Conservation (phyloP, 163 green algal genomes). For the Volvox carteri region DNA sequence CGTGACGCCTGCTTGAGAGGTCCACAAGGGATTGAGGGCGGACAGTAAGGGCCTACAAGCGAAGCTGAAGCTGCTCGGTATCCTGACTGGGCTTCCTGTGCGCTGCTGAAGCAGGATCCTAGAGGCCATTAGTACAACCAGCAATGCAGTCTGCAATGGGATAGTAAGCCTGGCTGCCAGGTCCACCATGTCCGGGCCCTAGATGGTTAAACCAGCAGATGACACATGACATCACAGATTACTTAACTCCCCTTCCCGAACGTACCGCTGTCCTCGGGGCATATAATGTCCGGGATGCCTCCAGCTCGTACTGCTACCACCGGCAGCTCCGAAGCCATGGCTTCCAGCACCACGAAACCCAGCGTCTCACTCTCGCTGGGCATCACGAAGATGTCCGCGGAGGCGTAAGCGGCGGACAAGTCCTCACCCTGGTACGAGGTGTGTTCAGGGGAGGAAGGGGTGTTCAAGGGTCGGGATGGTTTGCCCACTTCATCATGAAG, state of each 20-base stretch:
- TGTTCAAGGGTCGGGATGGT: not conserved
- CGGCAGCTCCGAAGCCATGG: conserved; percentile 94
- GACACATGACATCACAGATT: too few relatives aligned
- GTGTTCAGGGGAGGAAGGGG: not conserved
- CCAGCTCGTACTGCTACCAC: conserved; percentile 95
- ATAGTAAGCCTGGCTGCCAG: too few relatives aligned
- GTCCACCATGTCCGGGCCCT: too few relatives aligned
- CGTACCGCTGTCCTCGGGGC: conserved; percentile 69
- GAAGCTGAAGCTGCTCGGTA: too few relatives aligned
- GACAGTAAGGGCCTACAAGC: too few relatives aligned
- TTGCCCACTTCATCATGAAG: too few relatives aligned
- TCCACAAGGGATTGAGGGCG: not conserved
- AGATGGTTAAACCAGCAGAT: too few relatives aligned
- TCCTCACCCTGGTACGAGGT: conserved; percentile 82
- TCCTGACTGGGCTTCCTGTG: too few relatives aligned
- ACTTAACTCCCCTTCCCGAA: too few relatives aligned
- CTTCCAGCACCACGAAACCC: conserved; percentile 98
- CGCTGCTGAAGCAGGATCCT: too few relatives aligned
- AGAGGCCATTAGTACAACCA: too few relatives aligned
- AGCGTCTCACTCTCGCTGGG: conserved; percentile 91
- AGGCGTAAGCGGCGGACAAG: conserved; percentile 94
- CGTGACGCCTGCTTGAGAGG: conserved; percentile 55
- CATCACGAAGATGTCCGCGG: conserved; percentile 97
- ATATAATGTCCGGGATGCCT: conserved; percentile 95
- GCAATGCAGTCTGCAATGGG: too few relatives aligned